Base-by-base conservation (phyloP, 371 early-diverging fungal genomes). In the Mortierella sp. region DNA sequence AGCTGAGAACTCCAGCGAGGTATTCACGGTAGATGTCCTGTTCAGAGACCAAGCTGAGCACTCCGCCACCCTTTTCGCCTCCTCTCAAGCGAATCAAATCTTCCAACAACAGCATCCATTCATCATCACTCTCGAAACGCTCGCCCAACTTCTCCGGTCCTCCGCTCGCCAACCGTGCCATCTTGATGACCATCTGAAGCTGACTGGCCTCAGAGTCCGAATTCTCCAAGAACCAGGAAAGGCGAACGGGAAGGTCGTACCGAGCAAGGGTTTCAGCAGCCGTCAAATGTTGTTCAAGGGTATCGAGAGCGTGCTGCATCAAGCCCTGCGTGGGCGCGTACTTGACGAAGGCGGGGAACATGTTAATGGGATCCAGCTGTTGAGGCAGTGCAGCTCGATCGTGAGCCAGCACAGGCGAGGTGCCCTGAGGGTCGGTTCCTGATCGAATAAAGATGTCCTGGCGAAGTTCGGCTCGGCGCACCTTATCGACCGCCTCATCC, bases 21-120 rank as follows among this genome's bases (percentile, higher is more conserved):
- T 93, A 96, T 35, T 93, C 93, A 51, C 91, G 93, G 58, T 92
- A 89, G n/a, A 95, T 92, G 46, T 94, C 93, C 27, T 87, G 79
- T n/a, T 85, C 79, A 21, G 89, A 88, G 43, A 95, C 82, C 49
- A 88, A 75, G 29, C 89, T 91, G 76, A 96, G 90, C 12, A 95
- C 88, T 5, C 92, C 93, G 21, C 89, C 81, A 0, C 90, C 92
- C 74, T 87, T 75, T 51, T 90, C 90, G n/a, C 88, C 79, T 38
- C 90, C 89, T 24, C 92, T 90, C 38, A 96, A 70, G 0, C 83
- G 82, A 38, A 87, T 72, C 91, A 96, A 91, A 79, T 95, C 94
- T 41, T 93, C 93, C 38, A 93, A 81, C 16, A 96, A 85, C 56
- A 90, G 88, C 38, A 89, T 89, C 95, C 96, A 96, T 54, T 94